Conservation (phyloP, 257 asterid genomes). For the Prunella vulgaris region DNA sequence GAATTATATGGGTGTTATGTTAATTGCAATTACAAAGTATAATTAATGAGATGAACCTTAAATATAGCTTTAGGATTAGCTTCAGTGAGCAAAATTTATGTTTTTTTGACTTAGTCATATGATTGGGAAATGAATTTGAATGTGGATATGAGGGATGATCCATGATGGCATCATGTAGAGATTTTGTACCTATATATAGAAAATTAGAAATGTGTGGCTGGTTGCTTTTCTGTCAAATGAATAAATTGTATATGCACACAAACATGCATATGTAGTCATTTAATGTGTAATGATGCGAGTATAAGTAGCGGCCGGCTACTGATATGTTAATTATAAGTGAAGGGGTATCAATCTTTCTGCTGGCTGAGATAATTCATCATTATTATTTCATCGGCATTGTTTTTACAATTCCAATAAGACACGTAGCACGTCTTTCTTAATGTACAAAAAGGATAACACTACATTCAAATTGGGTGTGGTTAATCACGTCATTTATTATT, state of each 20-base stretch:
- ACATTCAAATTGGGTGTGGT: not conserved
- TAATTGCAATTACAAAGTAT: not conserved
- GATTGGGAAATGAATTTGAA: not conserved
- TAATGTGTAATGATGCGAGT: not conserved
- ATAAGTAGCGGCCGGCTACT: not conserved
- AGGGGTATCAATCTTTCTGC: not conserved
- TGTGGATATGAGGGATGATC: constrained; percentile 13
- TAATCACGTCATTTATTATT: not conserved
- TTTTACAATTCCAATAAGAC: not conserved
- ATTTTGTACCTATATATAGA: not conserved
- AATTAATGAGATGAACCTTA: not conserved
- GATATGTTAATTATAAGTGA: not conserved
- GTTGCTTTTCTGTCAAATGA: not conserved
- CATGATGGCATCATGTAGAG: not conserved
- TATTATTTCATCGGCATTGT: not conserved
- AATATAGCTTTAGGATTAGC: not conserved
- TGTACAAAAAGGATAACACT: not conserved
- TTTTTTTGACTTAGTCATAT: constrained; percentile 19
- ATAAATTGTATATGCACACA: not conserved
- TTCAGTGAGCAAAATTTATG: not conserved
- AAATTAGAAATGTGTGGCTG: not conserved
- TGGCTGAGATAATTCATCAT: not conserved
- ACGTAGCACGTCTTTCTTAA: not conserved
- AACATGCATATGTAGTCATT: not conserved
- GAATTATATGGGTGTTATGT: constrained; percentile 5